Evolutionary conservation across 352 stramenopile genomes (phyloP).

Genomic region (Globisporangium echinulatum): DNA sequence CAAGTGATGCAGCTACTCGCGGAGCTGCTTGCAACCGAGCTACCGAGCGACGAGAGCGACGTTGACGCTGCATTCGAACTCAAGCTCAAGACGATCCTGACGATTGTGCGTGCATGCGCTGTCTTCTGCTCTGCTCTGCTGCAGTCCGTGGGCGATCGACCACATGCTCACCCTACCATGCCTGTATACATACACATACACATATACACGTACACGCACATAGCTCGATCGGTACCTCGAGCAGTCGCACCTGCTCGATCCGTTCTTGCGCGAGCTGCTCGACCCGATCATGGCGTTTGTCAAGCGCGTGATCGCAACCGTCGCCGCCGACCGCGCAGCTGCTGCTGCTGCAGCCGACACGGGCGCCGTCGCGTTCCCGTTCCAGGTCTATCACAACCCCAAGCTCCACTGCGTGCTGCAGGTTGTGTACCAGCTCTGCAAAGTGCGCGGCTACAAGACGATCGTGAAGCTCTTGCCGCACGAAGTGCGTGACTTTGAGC

Average conservation of each 20-base stretch:
- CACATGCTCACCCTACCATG: no score
- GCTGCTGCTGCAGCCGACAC: neutral
- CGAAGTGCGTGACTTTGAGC: conserved; percentile 94
- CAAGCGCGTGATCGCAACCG: conserved; percentile 44
- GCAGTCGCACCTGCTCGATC: conserved; percentile 87
- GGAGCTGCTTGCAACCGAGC: conserved; percentile 23
- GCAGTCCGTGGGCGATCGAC: no score
- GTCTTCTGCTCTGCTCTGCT: neutral
- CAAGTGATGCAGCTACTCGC: conserved; percentile 36
- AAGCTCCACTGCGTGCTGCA: conserved; percentile 85
- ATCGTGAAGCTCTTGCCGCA: conserved; percentile 95
- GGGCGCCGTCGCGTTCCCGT: conserved; percentile 46
- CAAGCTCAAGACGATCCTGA: conserved; percentile 30
- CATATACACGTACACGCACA: neutral
- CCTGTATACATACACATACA: no score
- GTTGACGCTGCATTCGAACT: conserved; percentile 38
- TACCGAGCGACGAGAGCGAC: conserved; percentile 28
- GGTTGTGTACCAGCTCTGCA: conserved; percentile 94
- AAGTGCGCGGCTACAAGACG: conserved; percentile 95
- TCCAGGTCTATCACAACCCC: conserved; percentile 65
- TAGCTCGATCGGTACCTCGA: conserved; percentile 87
- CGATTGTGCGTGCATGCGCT: conserved; percentile 36
- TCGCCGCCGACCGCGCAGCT: conserved; percentile 20
- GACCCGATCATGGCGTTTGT: conserved; percentile 56
- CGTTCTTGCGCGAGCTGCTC: conserved; percentile 74